phyloP scores from a whole-genome alignment of 768 basidiomycete species.

The Mycena kentingensis region DNA sequence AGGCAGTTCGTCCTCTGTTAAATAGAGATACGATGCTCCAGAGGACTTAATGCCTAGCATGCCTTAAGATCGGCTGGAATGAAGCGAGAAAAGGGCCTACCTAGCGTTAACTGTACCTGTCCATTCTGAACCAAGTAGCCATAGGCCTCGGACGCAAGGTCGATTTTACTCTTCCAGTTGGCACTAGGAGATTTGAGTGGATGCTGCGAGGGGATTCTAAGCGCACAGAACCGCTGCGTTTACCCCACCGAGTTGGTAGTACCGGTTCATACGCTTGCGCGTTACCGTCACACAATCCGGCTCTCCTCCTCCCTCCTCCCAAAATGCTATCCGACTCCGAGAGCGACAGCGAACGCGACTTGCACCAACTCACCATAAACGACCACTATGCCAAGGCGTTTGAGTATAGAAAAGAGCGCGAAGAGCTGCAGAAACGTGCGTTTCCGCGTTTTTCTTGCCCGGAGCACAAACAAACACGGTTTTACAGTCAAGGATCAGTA shows the following conservation, averaged over 20 bases:
- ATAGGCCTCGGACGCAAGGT: background rate
- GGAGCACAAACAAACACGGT: slow-evolving; percentile 4
- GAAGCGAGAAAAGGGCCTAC: background rate
- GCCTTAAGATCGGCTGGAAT: background rate
- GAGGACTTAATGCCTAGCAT: slow-evolving; percentile 12
- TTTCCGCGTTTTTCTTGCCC: slow-evolving; percentile 11
- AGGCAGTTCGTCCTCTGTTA: background rate
- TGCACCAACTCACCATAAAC: slow-evolving; percentile 65
- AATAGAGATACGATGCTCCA: slow-evolving; percentile 13
- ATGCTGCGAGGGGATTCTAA: background rate
- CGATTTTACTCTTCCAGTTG: background rate
- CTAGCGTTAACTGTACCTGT: slow-evolving; percentile 8
- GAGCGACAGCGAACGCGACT: slow-evolving; percentile 40
- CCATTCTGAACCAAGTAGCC: background rate
- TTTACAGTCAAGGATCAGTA: slow-evolving; percentile 85
- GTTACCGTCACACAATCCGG: background rate
- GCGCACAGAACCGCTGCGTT: slow-evolving; percentile 4
- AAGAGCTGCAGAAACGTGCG: slow-evolving; percentile 79
- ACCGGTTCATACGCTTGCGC: background rate
- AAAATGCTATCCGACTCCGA: slow-evolving; percentile 54
- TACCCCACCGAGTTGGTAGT: slow-evolving; percentile 23
- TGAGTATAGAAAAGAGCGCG: slow-evolving; percentile 79
- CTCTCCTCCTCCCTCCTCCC: background rate
- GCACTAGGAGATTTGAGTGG: background rate
- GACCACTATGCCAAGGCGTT: slow-evolving; percentile 82